phyloP scores from a whole-genome alignment of 2,329 filamentous ascomycete species.

The Metarhizium robertsii region DNA sequence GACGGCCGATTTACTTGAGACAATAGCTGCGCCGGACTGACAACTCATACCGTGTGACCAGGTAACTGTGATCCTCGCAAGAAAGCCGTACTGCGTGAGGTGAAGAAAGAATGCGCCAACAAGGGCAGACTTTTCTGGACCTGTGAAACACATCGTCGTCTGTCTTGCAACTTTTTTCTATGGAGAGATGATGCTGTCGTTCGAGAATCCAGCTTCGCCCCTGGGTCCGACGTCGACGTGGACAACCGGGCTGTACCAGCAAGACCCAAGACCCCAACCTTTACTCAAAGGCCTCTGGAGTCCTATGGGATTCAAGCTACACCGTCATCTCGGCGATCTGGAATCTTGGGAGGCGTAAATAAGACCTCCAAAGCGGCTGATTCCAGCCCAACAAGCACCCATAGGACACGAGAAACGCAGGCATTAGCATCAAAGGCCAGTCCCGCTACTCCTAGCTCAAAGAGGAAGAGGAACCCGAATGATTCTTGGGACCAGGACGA shows the following conservation, averaged over 20 bases:
- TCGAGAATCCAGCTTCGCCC: slow-evolving; percentile 17
- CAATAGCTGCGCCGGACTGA: background rate
- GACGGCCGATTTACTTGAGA: background rate
- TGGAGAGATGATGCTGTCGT: slow-evolving; percentile 30
- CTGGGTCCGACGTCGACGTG: background rate
- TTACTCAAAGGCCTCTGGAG: slow-evolving; percentile 20
- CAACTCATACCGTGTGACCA: slow-evolving; percentile 8
- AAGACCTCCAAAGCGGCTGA: background rate
- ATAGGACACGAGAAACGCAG: background rate
- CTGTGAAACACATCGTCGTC: slow-evolving; percentile 21
- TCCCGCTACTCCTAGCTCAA: slow-evolving; percentile 11
- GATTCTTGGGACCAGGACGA: slow-evolving; percentile 17
- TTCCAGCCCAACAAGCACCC: background rate
- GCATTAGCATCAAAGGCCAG: background rate
- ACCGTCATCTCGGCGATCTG: slow-evolving; percentile 9
- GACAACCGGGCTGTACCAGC: slow-evolving; percentile 3
- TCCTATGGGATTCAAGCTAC: slow-evolving; percentile 20
- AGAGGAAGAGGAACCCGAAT: slow-evolving; percentile 19
- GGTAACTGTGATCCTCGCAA: slow-evolving; percentile 34
- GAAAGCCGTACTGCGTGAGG: slow-evolving; percentile 24
- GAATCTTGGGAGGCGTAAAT: background rate
- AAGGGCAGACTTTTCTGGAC: slow-evolving; percentile 33
- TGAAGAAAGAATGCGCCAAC: slow-evolving; percentile 29
- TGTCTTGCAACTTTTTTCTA: slow-evolving; percentile 34
- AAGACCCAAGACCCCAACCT: slow-evolving; percentile 15